Evolutionary conservation across 208 protist species (phyloP).

Genomic region (Leishmania amazonensis): DNA sequence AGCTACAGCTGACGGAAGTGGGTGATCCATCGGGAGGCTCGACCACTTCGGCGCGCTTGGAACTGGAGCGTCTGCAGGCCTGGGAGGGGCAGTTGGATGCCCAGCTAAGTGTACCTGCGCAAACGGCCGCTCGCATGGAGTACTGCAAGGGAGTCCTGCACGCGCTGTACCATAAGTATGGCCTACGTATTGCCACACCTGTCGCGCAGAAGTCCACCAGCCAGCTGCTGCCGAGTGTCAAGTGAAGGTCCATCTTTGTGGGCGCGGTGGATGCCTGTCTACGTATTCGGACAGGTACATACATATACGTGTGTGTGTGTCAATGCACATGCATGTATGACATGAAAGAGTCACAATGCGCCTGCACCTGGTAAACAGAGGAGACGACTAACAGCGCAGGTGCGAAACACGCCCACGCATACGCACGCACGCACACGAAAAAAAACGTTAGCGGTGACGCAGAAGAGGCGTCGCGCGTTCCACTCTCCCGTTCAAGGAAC

Average conservation of each 20-base stretch:
- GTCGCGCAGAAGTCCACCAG: not conserved
- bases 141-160: conserved; percentile 25
- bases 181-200: conserved; percentile 35
- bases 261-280: not conserved
- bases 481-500: not conserved
- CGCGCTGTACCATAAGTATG: conserved; percentile 31
- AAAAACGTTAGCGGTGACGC: not conserved
- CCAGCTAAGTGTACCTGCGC: conserved; percentile 12
- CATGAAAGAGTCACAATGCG: not conserved
- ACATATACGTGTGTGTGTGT: not conserved
- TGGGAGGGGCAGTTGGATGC: conserved; percentile 16
- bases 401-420: not conserved
- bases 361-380: not conserved
- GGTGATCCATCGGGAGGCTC: conserved; percentile 41
- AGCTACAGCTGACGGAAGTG: conserved; percentile 57
- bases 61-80: conserved; percentile 41
- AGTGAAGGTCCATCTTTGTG: not conserved
- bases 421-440: too few species aligned
- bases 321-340: not conserved
- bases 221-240: not conserved
- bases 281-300: not conserved
- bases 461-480: not conserved
- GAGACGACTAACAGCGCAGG: not conserved
- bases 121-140: conserved; percentile 6
- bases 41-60: conserved; percentile 71